Evolutionary conservation across 805 yeast species (phyloP).

Genomic region (Cyberlindnera saturnus): DNA sequence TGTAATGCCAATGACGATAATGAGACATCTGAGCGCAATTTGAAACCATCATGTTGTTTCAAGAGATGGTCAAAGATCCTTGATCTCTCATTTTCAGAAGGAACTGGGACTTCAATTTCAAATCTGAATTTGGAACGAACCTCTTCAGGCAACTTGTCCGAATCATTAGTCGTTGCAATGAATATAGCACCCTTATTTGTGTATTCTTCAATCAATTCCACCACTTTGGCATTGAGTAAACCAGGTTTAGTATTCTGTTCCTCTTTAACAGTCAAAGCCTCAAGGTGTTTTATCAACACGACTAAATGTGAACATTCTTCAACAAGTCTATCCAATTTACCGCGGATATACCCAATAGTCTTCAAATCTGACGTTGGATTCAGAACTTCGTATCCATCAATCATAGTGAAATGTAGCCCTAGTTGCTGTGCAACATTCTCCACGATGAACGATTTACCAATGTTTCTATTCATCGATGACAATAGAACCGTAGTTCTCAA

Average conservation of each 20-base stretch:
- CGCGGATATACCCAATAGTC: slow-evolving; percentile 71
- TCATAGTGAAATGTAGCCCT: slow-evolving; percentile 60
- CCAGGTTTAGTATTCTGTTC: slow-evolving; percentile 45
- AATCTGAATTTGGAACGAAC: slow-evolving; percentile 68
- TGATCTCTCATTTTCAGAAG: slow-evolving; percentile 68
- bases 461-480: slow-evolving; percentile 63
- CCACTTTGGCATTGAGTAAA: slow-evolving; percentile 41
- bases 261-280: slow-evolving; percentile 58
- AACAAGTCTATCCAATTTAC: slow-evolving; percentile 62
- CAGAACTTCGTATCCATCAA: slow-evolving; percentile 64
- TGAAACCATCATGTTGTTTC: slow-evolving; percentile 16
- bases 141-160: slow-evolving; percentile 60
- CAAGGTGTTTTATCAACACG: slow-evolving; percentile 65
- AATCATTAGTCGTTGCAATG: slow-evolving; percentile 62
- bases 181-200: slow-evolving; percentile 40
- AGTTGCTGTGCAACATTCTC: slow-evolving; percentile 45
- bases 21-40: slow-evolving; percentile 45
- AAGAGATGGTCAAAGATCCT: slow-evolving; percentile 53
- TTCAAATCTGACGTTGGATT: slow-evolving; percentile 71
- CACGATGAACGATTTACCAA: slow-evolving; percentile 72
- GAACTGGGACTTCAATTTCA: slow-evolving; percentile 71
- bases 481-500: slow-evolving; percentile 60
- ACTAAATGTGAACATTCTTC: slow-evolving; percentile 41
- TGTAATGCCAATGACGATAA: slow-evolving; percentile 61
- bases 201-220: slow-evolving; percentile 51